Evolutionary conservation across 1,139 yeast species (phyloP).

Genomic region (Geotrichum phurueaensis): DNA sequence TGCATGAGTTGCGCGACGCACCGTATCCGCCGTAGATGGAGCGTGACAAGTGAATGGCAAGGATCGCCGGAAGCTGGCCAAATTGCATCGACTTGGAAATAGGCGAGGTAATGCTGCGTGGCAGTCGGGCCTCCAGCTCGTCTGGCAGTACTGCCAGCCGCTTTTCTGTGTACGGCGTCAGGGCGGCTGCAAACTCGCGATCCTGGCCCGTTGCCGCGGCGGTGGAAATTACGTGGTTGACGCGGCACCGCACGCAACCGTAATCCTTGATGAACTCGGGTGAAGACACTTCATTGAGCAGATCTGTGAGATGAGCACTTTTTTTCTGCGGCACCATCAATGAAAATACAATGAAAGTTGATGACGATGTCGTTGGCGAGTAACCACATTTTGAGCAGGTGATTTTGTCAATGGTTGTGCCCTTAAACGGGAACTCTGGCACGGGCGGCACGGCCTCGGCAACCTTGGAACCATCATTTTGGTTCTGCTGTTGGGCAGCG

Average conservation of each 20-base stretch:
- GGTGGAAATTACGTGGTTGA: slow-evolving; percentile 18
- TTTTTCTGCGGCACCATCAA: slow-evolving; percentile 63
- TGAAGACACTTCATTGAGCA: slow-evolving; percentile 53
- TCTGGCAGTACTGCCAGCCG: slow-evolving; percentile 30
- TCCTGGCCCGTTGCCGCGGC: slow-evolving; percentile 15
- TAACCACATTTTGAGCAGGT: slow-evolving; percentile 63
- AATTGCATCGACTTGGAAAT: slow-evolving; percentile 61
- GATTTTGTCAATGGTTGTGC: slow-evolving; percentile 59
- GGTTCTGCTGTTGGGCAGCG: slow-evolving; percentile 22
- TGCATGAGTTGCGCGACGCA: slow-evolving; percentile 69
- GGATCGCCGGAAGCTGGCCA: slow-evolving; percentile 59
- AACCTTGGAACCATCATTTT: slow-evolving; percentile 10
- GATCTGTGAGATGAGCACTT: slow-evolving; percentile 45
- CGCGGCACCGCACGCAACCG: slow-evolving; percentile 66
- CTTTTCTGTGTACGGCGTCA: slow-evolving; percentile 21
- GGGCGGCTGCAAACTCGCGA: slow-evolving; percentile 21
- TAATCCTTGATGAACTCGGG: slow-evolving; percentile 72
- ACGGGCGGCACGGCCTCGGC: slow-evolving; percentile 14
- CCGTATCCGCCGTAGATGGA: slow-evolving; percentile 70
- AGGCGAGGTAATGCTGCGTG: slow-evolving; percentile 50
- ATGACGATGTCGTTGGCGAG: slow-evolving; percentile 53
- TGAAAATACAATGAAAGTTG: slow-evolving; percentile 68
- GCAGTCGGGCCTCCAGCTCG: slow-evolving; percentile 30
- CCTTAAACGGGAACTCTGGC: slow-evolving; percentile 71
- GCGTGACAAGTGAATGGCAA: slow-evolving; percentile 75